Evolutionary conservation across 2,329 filamentous ascomycete genomes (phyloP).

Genomic region (Cryoendolithus antarcticus): DNA sequence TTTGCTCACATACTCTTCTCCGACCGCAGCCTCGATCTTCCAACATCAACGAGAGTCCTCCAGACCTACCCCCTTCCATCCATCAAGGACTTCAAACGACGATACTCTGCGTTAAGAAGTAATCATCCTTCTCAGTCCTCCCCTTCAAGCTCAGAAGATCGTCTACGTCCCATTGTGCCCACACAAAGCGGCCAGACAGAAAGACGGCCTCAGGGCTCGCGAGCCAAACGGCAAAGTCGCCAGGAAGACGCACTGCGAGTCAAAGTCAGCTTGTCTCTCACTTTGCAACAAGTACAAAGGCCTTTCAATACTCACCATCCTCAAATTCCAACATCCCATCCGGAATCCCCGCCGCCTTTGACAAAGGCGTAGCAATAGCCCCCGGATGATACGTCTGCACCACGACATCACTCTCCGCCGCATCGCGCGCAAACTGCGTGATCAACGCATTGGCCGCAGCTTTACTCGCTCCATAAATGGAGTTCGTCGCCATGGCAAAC

Average conservation of each 20-base stretch:
- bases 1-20: too few species aligned
- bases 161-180: constrained; percentile 31
- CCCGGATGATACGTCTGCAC: constrained; percentile 4
- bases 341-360: neutral
- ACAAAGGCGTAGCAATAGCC: constrained; percentile 1
- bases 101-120: constrained; percentile 12
- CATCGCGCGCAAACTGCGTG: constrained; percentile 4
- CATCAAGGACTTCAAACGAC: neutral
- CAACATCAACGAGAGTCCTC: too few species aligned
- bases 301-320: constrained; percentile 1
- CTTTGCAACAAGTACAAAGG: too few species aligned
- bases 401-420: constrained; percentile 1
- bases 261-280: neutral
- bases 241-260: constrained; percentile 10
- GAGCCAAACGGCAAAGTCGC: constrained; percentile 26
- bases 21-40: too few species aligned
- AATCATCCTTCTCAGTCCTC: constrained; percentile 8
- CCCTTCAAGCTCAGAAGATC: constrained; percentile 20
- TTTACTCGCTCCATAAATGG: constrained; percentile 4
- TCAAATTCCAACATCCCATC: constrained; percentile 2
- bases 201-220: constrained; percentile 27
- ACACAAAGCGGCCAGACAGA: constrained; percentile 26
- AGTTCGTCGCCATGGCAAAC: constrained; percentile 8
- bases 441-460: constrained; percentile 4
- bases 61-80: too few species aligned